These are phyloP conservation scores for Podaxis sp. DNA, from an alignment of 768 basidiomycete genomes.

Conservation along the genomic window DNA sequence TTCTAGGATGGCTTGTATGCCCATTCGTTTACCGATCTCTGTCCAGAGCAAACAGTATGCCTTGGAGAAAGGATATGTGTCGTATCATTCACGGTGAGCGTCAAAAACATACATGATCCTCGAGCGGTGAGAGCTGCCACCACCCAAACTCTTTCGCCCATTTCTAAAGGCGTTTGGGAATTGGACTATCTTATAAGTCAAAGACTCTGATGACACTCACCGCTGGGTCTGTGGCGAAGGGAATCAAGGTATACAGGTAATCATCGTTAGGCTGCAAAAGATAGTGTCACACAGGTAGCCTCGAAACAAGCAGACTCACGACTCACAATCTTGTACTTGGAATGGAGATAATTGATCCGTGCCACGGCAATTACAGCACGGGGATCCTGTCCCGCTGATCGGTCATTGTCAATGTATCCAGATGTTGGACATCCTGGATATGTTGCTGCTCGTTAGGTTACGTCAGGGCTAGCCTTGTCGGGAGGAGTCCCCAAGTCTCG, in stretches of 20 bases:
- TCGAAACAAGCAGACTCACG: background rate
- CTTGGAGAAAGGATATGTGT: conserved; percentile 18
- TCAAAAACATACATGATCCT: conserved; percentile 21
- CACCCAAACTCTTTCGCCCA: conserved; percentile 16
- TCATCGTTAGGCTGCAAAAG: conserved; percentile 29
- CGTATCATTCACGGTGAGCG: no score
- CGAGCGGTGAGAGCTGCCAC: conserved; percentile 37
- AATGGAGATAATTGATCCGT: background rate
- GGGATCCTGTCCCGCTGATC: background rate
- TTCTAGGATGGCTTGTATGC: conserved; percentile 45
- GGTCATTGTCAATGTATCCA: no score
- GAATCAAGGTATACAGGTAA: conserved; percentile 30
- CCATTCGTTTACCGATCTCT: conserved; percentile 47
- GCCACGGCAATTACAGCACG: background rate
- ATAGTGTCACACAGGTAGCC: no score
- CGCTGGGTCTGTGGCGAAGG: conserved; percentile 30
- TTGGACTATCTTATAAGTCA: background rate
- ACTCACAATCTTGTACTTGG: background rate
- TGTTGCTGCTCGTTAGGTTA: no score
- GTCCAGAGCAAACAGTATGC: conserved; percentile 44
- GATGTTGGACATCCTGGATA: no score
- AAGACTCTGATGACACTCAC: conserved; percentile 4
- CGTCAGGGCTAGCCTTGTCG: no score
- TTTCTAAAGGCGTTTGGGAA: background rate
- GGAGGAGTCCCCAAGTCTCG: no score